Conservation (phyloP, 495 filamentous ascomycete genomes). For the Aspergillus affinis region DNA sequence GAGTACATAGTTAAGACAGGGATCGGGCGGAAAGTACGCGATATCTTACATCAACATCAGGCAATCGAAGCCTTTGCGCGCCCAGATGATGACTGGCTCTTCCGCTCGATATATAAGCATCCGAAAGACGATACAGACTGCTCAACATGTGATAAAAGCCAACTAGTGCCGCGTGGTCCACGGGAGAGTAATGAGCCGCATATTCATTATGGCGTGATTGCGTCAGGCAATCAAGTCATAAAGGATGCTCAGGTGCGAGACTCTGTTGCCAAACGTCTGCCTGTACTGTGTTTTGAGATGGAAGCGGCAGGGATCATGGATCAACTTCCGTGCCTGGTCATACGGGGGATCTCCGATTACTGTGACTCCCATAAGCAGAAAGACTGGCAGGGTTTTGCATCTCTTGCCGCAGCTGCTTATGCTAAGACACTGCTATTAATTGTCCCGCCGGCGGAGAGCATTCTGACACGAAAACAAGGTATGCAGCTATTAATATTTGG, state of each 20-base stretch:
- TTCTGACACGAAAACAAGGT: neutral
- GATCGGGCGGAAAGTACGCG: conserved; percentile 1
- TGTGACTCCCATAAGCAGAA: conserved; percentile 39
- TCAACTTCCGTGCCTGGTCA: conserved; percentile 28
- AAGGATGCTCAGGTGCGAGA: conserved; percentile 33
- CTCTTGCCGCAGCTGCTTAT: conserved; percentile 35
- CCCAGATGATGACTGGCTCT: conserved; percentile 22
- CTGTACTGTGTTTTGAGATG: conserved; percentile 47
- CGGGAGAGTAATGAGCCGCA: conserved; percentile 13
- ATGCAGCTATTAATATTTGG: neutral
- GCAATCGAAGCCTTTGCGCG: conserved; percentile 7
- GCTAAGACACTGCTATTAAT: conserved; percentile 29
- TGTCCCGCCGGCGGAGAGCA: conserved; percentile 9
- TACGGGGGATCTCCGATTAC: conserved; percentile 40
- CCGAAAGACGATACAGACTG: conserved; percentile 3
- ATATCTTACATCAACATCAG: neutral
- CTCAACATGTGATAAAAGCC: conserved; percentile 11
- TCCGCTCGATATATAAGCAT: conserved; percentile 20
- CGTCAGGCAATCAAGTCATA: conserved; percentile 41
- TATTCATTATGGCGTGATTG: conserved; percentile 45
- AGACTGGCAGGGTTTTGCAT: conserved; percentile 35
- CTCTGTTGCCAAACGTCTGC: conserved; percentile 14
- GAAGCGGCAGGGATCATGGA: conserved; percentile 46
- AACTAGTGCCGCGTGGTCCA: conserved; percentile 6
- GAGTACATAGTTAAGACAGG: conserved; percentile 23